Base-by-base conservation (phyloP, 805 yeast species). In the Aciculoconidium aculeatum region DNA sequence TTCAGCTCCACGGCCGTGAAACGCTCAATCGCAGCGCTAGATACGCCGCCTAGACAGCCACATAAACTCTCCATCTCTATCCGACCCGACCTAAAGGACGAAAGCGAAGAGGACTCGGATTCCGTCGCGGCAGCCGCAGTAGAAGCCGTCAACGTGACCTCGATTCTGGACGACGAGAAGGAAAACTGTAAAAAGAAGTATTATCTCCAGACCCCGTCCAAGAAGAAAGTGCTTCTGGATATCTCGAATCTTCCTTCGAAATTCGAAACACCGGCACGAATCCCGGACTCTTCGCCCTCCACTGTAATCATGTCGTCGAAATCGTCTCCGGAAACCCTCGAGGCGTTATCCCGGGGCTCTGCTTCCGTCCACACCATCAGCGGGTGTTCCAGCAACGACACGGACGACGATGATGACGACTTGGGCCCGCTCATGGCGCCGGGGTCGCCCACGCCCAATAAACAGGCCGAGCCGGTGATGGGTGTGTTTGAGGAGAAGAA, bases 41-140 rank as follows among this genome's bases (percentile, higher is more conserved):
- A 59, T 32, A 59, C 65, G 8, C 65, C 67, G 2, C 60, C 59
- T 5, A 37, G 64, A 25, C 60, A 49, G 24, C 58, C 59, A 11
- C 51, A 51, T 32, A 57, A 55, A 28, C 37, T 48, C 14, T 44
- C 55, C 7, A 52, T 49, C 15, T 25, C 41, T 6, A 41, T 41
- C 6, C 45, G 37, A 18, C 34, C 43, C 7, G 36, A 37, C 6
- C 31, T 29, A 4, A 42, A 28, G n/a, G 36, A 30, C 12, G 27
- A 25, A 3, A 17, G 31, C 11, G 34, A 27, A 12, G 11, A 7
- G 24, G 31, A 28, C 25, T 27, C 26, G 23, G 26, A 20, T 3
- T 23, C 20, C n/a, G n/a, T n/a, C n/a, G n/a, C n/a, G n/a, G n/a
- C n/a, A n/a, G 17, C n/a, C n/a, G 15, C 11, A 21, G 27, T n/a